Percentiles rank a stretch among this genome's conserved stretches.
phyloP scores from a whole-genome alignment of 148 eudicot genomes.

The Camellia granthamiana region DNA sequence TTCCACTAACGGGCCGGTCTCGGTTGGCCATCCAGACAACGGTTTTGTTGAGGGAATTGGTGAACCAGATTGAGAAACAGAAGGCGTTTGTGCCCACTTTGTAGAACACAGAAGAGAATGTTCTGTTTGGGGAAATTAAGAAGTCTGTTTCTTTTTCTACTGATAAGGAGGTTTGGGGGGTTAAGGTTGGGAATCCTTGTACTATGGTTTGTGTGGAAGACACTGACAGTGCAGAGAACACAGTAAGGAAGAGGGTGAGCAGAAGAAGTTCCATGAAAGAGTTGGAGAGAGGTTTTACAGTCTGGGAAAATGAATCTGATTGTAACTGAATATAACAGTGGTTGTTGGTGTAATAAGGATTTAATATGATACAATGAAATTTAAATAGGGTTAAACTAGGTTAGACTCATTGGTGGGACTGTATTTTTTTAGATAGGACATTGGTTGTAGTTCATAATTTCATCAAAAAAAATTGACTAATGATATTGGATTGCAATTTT shows the following conservation, averaged over 20 bases:
- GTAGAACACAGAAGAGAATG: constrained; percentile 46
- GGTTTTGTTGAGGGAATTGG: constrained; percentile 30
- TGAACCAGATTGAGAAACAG: constrained; percentile 43
- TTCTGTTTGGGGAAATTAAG: constrained; percentile 34
- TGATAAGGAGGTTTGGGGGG: constrained; percentile 17
- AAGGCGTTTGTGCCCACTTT: constrained; percentile 30
- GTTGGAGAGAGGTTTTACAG: not conserved
- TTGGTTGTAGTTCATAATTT: no score
- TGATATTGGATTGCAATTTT: no score
- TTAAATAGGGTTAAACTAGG: no score
- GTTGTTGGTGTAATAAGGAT: no score
- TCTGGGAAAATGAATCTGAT: not conserved
- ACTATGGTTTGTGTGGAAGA: not conserved
- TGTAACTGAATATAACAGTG: not conserved
- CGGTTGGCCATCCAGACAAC: constrained; percentile 49
- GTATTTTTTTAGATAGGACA: no score
- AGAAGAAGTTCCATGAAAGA: not conserved
- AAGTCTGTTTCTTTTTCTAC: constrained; percentile 23
- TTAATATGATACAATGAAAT: no score
- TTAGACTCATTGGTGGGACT: no score
- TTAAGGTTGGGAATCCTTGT: not conserved
- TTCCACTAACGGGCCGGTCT: constrained; percentile 37
- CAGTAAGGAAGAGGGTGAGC: not conserved
- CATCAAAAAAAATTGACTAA: no score
- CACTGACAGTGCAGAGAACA: not conserved